phyloP scores from a whole-genome alignment of 2,329 filamentous ascomycete species.

The Hypoxylon sp. region DNA sequence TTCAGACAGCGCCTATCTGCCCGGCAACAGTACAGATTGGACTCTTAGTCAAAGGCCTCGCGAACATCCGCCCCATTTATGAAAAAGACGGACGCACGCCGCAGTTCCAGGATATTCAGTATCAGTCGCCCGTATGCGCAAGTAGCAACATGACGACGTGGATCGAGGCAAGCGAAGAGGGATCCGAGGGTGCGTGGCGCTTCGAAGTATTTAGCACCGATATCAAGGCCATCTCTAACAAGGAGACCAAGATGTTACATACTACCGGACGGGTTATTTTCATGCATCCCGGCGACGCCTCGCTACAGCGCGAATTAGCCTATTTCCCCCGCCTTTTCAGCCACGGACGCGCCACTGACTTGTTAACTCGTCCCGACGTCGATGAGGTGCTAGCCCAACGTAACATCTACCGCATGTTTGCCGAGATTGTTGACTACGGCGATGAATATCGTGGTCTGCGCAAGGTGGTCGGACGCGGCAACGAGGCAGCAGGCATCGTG shows the following conservation, averaged over 20 bases:
- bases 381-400: conserved; percentile 56
- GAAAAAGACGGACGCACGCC: conserved; percentile 46
- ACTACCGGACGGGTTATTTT: conserved; percentile 34
- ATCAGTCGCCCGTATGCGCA: conserved; percentile 55
- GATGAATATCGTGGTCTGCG: conserved; percentile 55
- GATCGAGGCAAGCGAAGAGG: conserved; percentile 33
- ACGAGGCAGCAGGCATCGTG: conserved; percentile 54
- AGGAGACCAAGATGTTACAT: background rate
- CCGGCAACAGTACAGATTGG: conserved; percentile 53
- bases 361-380: conserved; percentile 31
- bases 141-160: conserved; percentile 54
- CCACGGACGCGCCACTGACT: conserved; percentile 36
- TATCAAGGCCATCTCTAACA: background rate
- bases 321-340: conserved; percentile 41
- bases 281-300: conserved; percentile 22
- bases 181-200: conserved; percentile 2
- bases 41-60: conserved; percentile 48
- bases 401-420: conserved; percentile 58
- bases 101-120: conserved; percentile 51
- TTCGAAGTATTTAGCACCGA: conserved; percentile 19
- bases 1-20: conserved; percentile 47
- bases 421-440: conserved; percentile 56
- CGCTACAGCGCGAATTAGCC: conserved; percentile 35
- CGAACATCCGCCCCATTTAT: conserved; percentile 50
- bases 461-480: conserved; percentile 51